These are phyloP conservation scores for Cajanus cajan DNA, from an alignment of 306 rosid species.

Conservation along the genomic window DNA sequence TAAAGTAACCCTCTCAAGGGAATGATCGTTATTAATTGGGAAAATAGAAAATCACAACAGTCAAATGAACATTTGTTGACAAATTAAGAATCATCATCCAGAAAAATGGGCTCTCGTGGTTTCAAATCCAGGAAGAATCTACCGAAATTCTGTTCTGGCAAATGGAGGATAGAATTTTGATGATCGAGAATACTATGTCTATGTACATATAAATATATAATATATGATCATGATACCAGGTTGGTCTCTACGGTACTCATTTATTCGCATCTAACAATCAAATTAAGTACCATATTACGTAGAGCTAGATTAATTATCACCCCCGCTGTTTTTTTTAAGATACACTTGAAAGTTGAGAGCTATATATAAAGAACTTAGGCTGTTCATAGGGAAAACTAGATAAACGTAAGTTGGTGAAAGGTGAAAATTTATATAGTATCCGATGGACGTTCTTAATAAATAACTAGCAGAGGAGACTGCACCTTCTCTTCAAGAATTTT, in stretches of 20 bases:
- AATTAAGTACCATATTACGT: neutral
- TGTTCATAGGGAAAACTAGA: neutral
- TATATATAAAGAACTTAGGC: neutral
- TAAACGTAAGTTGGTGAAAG: slow-evolving; percentile 17
- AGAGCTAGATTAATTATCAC: slow-evolving; percentile 15
- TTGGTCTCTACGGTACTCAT: slow-evolving; percentile 26
- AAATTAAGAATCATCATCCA: neutral
- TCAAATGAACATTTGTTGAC: neutral
- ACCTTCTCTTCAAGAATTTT: slow-evolving; percentile 51
- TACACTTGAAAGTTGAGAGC: neutral
- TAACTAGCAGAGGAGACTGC: slow-evolving; percentile 50
- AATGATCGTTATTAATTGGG: neutral
- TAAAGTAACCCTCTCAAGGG: neutral
- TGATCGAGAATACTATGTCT: slow-evolving; percentile 18
- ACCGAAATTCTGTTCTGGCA: neutral
- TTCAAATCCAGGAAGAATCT: neutral
- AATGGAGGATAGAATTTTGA: slow-evolving; percentile 2
- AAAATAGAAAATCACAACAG: neutral
- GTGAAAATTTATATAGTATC: neutral
- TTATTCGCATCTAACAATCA: slow-evolving; percentile 16
- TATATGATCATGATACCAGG: slow-evolving; percentile 12
- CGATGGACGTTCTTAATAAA: neutral
- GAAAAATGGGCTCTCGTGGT: neutral
- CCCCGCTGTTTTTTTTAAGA: slow-evolving; percentile 7
- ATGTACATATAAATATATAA: neutral